Base-by-base conservation (phyloP, 768 basidiomycete species). In the Tricholoma bakamatsutake region DNA sequence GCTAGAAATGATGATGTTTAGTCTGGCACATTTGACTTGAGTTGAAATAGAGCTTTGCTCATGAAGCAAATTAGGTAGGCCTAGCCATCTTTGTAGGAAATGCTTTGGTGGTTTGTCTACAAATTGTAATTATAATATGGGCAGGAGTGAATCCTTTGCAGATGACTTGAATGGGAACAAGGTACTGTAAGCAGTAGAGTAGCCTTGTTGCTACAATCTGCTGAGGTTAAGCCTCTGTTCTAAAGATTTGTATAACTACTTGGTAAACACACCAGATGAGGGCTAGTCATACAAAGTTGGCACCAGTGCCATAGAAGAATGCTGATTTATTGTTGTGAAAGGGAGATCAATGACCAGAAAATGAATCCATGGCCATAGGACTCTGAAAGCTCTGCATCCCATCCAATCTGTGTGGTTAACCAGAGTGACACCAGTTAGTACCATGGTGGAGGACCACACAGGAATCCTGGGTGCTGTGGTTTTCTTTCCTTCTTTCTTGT, bases 91-190 rank as follows among this genome's bases (percentile, higher is more conserved):
- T 65, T 61, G 74, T 73, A n/a, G 79, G 81, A 84, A 85, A 82
- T 75, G 79, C 74, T 64, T 69, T 65, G 66, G 67, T 60, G 69
- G 73, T 70, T 78, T 74, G 74, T 76, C 72, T 67, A 72, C 73
- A 76, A 77, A 80, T 82, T 76, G 76, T 71, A 82, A 82, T 79
- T 63, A 77, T 78, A 71, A 82, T 83, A 83, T 83, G 78, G 67
- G 81, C 74, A 78, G 83, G 80, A 78, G 76, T 81, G 79, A 83
- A 84, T 84, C 81, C 80, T 82, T 85, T 84, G 83, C 81, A 84
- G 83, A 85, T 81, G 80, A 84, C 83, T 83, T 84, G 80, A 82
- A 81, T 83, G 77, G 77, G 79, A 79, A 82, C 80, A 74, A 81
- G 80, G 82, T 83, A 80, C 80, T 82, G 83, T 84, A 84, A 83